These are phyloP conservation scores for Chytriomyces sp. DNA, from an alignment of 192 early-diverging fungal genomes.

Conservation along the genomic window DNA sequence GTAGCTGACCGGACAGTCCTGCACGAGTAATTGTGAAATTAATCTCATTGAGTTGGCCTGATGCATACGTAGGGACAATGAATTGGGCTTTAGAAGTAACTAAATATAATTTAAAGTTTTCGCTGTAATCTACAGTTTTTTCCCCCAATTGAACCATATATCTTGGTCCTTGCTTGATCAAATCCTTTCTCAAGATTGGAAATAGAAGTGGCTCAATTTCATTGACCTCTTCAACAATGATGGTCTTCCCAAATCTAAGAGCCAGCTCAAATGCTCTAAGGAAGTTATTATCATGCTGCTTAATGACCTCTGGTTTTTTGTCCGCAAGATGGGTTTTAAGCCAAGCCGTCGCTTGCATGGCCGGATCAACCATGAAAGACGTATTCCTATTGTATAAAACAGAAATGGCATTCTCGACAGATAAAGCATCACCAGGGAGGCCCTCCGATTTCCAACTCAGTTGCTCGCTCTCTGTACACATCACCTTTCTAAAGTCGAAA, in stretches of 20 bases:
- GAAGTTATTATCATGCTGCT: constrained; percentile 59
- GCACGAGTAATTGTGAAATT: constrained; percentile 63
- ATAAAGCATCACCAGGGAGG: constrained; percentile 55
- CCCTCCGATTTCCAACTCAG: constrained; percentile 58
- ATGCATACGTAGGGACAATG: constrained; percentile 42
- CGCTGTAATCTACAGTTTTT: constrained; percentile 60
- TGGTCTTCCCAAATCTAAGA: constrained; percentile 61
- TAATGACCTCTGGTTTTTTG: constrained; percentile 57
- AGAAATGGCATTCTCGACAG: constrained; percentile 60
- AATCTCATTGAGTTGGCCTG: constrained; percentile 45
- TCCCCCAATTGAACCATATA: constrained; percentile 58
- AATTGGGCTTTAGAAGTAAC: constrained; percentile 46
- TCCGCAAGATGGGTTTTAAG: constrained; percentile 50
- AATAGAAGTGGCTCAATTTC: constrained; percentile 53
- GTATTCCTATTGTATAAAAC: constrained; percentile 36
- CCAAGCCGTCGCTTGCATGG: constrained; percentile 53
- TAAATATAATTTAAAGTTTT: constrained; percentile 56
- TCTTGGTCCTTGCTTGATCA: constrained; percentile 55
- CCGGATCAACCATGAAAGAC: constrained; percentile 59
- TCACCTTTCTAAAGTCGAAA: constrained; percentile 44
- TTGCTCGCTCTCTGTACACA: constrained; percentile 63
- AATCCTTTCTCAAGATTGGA: constrained; percentile 51
- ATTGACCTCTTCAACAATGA: constrained; percentile 57
- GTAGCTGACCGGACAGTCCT: constrained; percentile 55
- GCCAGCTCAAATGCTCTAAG: constrained; percentile 55